Percentiles rank a stretch among this genome's conserved stretches.
phyloP scores from a whole-genome alignment of 768 basidiomycete genomes.

The Amanita phalloides region DNA sequence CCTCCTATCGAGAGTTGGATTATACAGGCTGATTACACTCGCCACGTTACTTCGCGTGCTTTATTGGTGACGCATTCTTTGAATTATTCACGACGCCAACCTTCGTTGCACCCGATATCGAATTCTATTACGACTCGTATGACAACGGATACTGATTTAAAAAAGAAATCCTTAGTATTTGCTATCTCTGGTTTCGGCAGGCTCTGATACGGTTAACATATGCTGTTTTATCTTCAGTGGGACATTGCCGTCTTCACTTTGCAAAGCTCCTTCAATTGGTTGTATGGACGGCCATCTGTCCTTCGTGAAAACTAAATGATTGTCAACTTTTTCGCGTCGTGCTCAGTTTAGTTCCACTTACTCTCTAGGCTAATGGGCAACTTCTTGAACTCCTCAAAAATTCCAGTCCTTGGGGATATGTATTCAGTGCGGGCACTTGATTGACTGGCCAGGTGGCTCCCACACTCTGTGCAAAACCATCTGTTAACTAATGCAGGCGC shows the following conservation, averaged over 20 bases:
- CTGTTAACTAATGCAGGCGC: neutral
- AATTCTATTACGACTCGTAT: no score
- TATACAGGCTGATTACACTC: no score
- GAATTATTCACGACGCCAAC: no score
- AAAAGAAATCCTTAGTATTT: no score
- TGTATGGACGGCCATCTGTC: constrained; percentile 1
- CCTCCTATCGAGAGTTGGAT: no score
- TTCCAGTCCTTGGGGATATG: neutral
- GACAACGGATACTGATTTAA: no score
- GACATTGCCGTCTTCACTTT: neutral
- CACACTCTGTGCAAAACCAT: constrained; percentile 3
- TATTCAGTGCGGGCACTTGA: neutral
- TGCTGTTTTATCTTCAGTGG: neutral
- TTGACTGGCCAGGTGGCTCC: neutral
- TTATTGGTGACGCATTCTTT: no score
- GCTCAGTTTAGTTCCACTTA: neutral
- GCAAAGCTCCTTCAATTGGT: neutral
- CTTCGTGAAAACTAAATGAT: neutral
- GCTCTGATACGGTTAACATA: no score
- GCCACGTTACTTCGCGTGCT: no score
- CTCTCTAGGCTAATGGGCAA: neutral
- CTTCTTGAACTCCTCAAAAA: neutral
- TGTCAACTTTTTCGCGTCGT: neutral
- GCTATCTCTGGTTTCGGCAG: no score
- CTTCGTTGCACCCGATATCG: no score